Evolutionary conservation across 163 green algal species (phyloP), one percentile per base, ranked within the genome.

Genomic region (Scenedesmus sp.): DNA sequence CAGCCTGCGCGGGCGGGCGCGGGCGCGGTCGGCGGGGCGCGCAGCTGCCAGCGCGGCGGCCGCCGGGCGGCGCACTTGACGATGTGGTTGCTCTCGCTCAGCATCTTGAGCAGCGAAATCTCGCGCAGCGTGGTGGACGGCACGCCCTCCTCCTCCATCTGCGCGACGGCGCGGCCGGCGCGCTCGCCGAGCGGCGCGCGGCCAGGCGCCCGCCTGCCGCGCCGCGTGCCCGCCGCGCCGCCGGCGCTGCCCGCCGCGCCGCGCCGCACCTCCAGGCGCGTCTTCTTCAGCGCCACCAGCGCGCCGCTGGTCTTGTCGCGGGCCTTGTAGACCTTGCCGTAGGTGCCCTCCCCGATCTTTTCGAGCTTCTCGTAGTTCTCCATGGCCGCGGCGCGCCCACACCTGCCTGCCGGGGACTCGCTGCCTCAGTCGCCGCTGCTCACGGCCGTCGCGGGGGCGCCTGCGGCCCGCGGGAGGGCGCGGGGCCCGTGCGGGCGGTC

Each of bases 131-230:
- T 97, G 7, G 96, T 99, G 1, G 95, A 98, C 1, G 96, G 96
- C 47, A 99, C 95, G 60, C 96, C 96, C 72, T 99, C 96, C 72
- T 99, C 92, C 84, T 98, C 96, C 96, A 99, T 99, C 91, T 98
- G 84, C 62, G 71, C 1, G 33, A 28, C 69, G 63, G 28, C 14
- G 58, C 29, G 58, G 9, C 4, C 14, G 58, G 58, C 14, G 15
- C 17, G 58, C 14, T 17, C 3, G 14, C 24, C 11, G 17, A 66
- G 64, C 45, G n/a, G 47, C 24, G 2, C 20, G 6, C 6, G 51
- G 15, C 57, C 17, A 66, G 15, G 57, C 15, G 57, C n/a, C n/a
- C 15, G 26, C 48, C 58, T 66, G 58, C 58, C 5, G n/a, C n/a
- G n/a, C n/a, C n/a, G n/a, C n/a, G 6, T 31, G 20, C 20, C n/a